Evolutionary conservation across 257 asterid genomes (phyloP), one percentile per base, ranked within the genome.

Genomic region (Capsicum chinense): DNA sequence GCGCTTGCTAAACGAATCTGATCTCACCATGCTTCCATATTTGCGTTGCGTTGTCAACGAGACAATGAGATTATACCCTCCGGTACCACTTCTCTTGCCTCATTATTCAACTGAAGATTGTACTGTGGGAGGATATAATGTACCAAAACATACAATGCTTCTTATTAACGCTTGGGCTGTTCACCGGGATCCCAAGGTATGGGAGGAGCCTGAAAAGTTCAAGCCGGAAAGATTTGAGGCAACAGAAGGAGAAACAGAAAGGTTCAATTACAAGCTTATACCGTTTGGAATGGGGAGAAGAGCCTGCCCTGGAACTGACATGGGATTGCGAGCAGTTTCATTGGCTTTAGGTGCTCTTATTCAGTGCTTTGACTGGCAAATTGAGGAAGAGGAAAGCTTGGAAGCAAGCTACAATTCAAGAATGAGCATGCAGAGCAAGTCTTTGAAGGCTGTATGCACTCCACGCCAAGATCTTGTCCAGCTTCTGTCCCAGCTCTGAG

Each of bases 281-380:
- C 93, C 95, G 0, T 92, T 92, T 69, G 94, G 93, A 57, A 57
- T 84, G 59, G 80, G 80, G 39, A 73, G 80, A 47, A 73, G 80
- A 73, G 59, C 80, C 1, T 73, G 80, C 33, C 92, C 95, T 15
- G 94, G 93, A 42, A 71, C 86, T 21, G 85, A 50, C 14, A 79
- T 92, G 91, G 93, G 88, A 5, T n/a, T 89, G 58, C 81, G 90
- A 52, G 84, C 87, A 11, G 88, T 89, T 48, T 84, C 88, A 0
- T 63, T 92, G 89, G 93, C 88, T 2, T 35, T 92, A 80, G 95
- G 93, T 15, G 88, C 88, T 13, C 81, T 91, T 17, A 78, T 91
- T 19, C 95, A 92, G 85, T 92, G 95, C 76, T 91, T 91, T 57
- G 88, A 92, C 0, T 90, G 91, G 95, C 79, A 87, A 44, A 86